These are phyloP conservation scores for Prunus dulcis DNA, from an alignment of 306 rosid genomes.

Conservation along the genomic window DNA sequence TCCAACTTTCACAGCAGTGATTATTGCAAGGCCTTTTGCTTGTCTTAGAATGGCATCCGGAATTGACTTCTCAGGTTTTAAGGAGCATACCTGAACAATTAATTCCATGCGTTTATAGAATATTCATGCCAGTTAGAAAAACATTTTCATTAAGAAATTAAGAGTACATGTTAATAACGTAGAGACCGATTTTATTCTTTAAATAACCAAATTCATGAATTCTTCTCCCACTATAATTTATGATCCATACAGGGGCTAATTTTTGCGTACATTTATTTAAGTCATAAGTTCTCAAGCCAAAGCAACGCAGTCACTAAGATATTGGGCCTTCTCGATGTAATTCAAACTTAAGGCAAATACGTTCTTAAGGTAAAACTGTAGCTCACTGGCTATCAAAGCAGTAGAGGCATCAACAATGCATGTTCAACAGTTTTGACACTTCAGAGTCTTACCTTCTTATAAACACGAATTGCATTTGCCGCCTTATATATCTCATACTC, in stretches of 20 bases:
- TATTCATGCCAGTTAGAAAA: background rate
- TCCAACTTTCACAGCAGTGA: constrained; percentile 85
- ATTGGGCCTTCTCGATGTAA: background rate
- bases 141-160: background rate
- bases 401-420: constrained; percentile 8
- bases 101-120: constrained; percentile 3
- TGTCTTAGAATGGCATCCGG: constrained; percentile 77
- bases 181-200: background rate
- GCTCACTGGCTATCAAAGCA: constrained; percentile 8
- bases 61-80: constrained; percentile 79
- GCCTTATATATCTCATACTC: constrained; percentile 94
- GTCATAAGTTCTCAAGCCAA: background rate
- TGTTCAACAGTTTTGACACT: background rate
- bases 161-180: background rate
- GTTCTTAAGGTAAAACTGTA: background rate
- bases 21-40: constrained; percentile 96
- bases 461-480: constrained; percentile 64
- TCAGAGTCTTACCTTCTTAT: constrained; percentile 46
- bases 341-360: constrained; percentile 1
- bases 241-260: background rate
- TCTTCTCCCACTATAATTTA: background rate
- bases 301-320: background rate
- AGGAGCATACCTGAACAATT: constrained; percentile 50
- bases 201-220: background rate
- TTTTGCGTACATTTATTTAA: background rate